Conservation (phyloP, 495 filamentous ascomycete species). For the Melanomma pulvis-pyrius region DNA sequence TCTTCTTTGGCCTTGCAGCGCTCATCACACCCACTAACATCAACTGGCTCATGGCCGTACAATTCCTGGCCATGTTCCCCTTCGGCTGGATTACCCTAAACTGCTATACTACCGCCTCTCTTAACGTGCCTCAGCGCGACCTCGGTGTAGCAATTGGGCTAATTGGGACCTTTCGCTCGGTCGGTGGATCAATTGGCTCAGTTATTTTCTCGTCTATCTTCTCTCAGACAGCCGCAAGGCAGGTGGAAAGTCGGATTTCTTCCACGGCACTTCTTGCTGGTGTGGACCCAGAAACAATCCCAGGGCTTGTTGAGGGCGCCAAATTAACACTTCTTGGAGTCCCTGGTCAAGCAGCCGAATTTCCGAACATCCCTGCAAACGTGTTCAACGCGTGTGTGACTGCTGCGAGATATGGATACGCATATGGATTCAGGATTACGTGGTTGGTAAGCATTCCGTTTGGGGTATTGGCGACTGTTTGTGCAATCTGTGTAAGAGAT, state of each 20-base stretch:
- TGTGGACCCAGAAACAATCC: conserved; percentile 47
- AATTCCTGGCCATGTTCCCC: conserved; percentile 43
- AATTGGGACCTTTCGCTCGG: conserved; percentile 42
- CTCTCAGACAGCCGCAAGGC: conserved; percentile 45
- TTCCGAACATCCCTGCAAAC: conserved; percentile 42
- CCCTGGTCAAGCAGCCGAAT: conserved; percentile 43
- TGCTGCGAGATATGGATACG: conserved; percentile 40
- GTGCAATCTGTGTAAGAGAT: conserved; percentile 41
- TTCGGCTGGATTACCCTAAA: conserved; percentile 45
- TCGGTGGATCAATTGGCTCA: conserved; percentile 39
- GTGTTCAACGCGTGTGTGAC: conserved; percentile 31
- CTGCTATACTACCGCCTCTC: conserved; percentile 42
- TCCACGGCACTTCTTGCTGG: conserved; percentile 49
- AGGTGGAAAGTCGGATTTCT: conserved; percentile 46
- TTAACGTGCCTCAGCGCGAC: conserved; percentile 42
- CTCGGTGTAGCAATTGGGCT: conserved; percentile 47
- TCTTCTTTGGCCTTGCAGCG: conserved; percentile 44
- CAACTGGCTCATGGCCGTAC: conserved; percentile 41
- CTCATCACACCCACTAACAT: conserved; percentile 40
- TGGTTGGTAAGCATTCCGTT: conserved; percentile 45
- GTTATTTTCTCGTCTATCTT: conserved; percentile 55
- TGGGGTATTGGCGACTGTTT: conserved; percentile 40
- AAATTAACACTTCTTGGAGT: conserved; percentile 43
- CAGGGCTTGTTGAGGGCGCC: conserved; percentile 45
- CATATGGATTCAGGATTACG: conserved; percentile 43